These are phyloP conservation scores for Myriosclerotinia scirpicola DNA, from an alignment of 2,329 filamentous ascomycete genomes.

Conservation along the genomic window DNA sequence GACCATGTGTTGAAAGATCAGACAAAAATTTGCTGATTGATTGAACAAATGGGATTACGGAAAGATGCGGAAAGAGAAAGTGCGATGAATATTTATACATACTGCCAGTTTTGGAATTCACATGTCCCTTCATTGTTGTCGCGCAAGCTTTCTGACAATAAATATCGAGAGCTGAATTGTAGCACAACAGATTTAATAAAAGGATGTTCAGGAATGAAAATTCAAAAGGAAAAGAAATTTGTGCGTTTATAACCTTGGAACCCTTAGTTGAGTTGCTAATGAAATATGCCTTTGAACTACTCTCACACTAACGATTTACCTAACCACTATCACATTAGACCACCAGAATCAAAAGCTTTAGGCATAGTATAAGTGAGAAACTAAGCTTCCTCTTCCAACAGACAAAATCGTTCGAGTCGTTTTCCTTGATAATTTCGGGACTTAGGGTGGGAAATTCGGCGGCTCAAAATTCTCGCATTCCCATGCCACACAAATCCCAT, in stretches of 20 bases:
- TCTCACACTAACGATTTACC: background rate
- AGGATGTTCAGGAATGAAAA: background rate
- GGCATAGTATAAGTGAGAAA: constrained; percentile 13
- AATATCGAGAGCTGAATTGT: background rate
- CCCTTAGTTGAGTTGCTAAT: background rate
- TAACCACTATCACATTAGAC: background rate
- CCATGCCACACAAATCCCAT: background rate
- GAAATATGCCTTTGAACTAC: background rate
- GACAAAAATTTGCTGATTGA: background rate
- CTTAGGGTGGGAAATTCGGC: background rate
- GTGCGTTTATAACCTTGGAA: background rate
- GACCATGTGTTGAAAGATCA: background rate
- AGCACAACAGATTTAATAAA: background rate
- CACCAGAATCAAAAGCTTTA: background rate
- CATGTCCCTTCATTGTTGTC: background rate
- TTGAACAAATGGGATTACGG: background rate
- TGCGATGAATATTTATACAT: background rate
- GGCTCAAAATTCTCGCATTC: background rate
- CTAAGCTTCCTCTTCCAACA: constrained; percentile 2
- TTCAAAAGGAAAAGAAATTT: background rate
- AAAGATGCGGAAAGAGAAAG: background rate
- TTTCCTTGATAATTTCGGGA: background rate
- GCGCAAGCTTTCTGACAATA: background rate
- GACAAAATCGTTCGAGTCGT: background rate
- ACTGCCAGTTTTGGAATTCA: background rate